Conservation (phyloP, 257 asterid genomes). For the Ajuga chamaepitys region DNA sequence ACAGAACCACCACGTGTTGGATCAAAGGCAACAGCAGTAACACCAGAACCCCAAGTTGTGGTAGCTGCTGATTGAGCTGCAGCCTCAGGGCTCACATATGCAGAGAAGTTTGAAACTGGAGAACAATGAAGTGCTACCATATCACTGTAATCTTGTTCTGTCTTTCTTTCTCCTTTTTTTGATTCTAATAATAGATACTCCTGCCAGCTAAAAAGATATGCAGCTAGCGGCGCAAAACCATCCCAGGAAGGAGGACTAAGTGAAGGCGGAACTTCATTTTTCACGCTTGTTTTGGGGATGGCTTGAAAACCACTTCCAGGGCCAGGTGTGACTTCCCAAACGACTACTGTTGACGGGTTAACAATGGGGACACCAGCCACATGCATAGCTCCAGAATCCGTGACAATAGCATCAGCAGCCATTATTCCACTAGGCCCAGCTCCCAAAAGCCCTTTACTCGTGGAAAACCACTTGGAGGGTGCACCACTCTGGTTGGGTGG, state of each 20-base stretch:
- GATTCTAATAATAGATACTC: slow-evolving; percentile 77
- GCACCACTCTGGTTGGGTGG: slow-evolving; percentile 71
- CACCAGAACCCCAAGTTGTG: slow-evolving; percentile 99
- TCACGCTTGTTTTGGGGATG: slow-evolving; percentile 62
- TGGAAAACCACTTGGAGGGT: slow-evolving; percentile 87
- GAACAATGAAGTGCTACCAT: slow-evolving; percentile 88
- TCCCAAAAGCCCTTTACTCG: slow-evolving; percentile 97
- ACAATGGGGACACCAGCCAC: slow-evolving; percentile 99
- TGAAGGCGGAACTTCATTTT: slow-evolving; percentile 74
- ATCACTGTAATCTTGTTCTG: slow-evolving; percentile 68
- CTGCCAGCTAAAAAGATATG: slow-evolving; percentile 96
- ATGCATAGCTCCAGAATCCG: slow-evolving; percentile 98
- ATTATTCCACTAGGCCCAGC: slow-evolving; percentile 99
- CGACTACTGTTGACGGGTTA: slow-evolving; percentile 97
- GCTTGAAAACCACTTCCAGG: slow-evolving; percentile 97
- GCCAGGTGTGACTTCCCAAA: slow-evolving; percentile 99
- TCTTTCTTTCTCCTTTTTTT: slow-evolving; percentile 62
- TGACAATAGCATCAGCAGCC: slow-evolving; percentile 99
- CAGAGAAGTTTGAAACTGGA: slow-evolving; percentile 98
- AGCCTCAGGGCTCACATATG: slow-evolving; percentile 98
- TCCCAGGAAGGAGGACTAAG: slow-evolving; percentile 96
- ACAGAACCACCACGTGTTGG: slow-evolving; percentile 99
- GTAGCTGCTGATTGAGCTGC: slow-evolving; percentile 92
- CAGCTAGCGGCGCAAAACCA: slow-evolving; percentile 93
- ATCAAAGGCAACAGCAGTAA: slow-evolving; percentile 98